Evolutionary conservation across 768 basidiomycete species (phyloP).

Genomic region (Guyanaporus albipodus): DNA sequence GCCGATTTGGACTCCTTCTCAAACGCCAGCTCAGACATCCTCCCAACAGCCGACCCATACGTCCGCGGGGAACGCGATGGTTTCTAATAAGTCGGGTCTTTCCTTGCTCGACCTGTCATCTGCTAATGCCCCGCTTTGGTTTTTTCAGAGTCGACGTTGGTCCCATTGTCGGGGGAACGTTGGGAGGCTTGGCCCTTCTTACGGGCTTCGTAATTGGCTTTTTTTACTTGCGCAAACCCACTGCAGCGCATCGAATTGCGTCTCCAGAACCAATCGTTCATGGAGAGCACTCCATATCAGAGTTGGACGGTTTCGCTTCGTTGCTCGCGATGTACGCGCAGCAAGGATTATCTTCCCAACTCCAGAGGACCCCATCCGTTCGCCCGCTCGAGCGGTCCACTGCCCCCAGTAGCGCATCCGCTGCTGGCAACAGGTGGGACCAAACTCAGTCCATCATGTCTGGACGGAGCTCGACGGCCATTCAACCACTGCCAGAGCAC

Average conservation of each 20-base stretch:
- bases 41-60: constrained; percentile 2
- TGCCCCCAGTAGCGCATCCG: constrained; percentile 13
- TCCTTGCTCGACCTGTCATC: background rate
- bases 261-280: background rate
- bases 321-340: background rate
- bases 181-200: constrained; percentile 10
- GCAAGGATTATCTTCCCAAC: background rate
- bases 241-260: background rate
- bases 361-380: background rate
- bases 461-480: background rate
- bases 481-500: constrained; percentile 12
- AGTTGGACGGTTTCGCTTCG: background rate
- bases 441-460: constrained; percentile 2
- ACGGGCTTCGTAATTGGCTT: background rate
- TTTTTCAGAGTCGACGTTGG: constrained; percentile 12
- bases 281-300: constrained; percentile 4
- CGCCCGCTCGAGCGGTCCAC: constrained; percentile 6
- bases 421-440: background rate
- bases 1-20: background rate
- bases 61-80: background rate
- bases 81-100: constrained; percentile 7
- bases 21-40: background rate
- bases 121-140: background rate
- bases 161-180: constrained; percentile 9
- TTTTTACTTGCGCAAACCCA: constrained; percentile 9